A percentile compares a stretch with the other conserved stretches of the same genome.
phyloP scores from a whole-genome alignment of 768 basidiomycete species.

The Suillus tomentosus region DNA sequence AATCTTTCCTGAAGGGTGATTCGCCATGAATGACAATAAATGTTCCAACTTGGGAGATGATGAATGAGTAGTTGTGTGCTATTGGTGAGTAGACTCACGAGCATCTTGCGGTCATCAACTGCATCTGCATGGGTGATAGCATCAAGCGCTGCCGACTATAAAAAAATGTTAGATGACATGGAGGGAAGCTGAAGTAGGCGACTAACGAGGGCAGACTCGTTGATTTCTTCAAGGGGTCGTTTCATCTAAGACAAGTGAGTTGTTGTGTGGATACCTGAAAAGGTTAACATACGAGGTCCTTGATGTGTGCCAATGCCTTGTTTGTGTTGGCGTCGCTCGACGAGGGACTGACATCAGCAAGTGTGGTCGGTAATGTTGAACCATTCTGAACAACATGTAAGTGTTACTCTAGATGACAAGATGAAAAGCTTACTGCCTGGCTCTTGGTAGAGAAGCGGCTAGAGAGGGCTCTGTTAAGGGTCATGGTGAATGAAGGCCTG shows the following conservation, averaged over 20 bases:
- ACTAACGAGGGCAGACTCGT: conserved; percentile 30
- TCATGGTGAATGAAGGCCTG: conserved; percentile 21
- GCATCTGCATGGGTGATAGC: conserved; percentile 56
- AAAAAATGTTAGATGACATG: background rate
- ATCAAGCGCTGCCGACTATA: conserved; percentile 63
- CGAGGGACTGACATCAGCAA: conserved; percentile 14
- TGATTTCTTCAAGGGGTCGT: conserved; percentile 33
- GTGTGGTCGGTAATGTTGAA: conserved; percentile 16
- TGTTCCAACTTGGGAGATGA: conserved; percentile 61
- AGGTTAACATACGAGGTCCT: conserved; percentile 29
- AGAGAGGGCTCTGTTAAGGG: conserved; percentile 32
- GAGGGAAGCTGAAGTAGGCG: background rate
- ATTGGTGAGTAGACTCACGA: conserved; percentile 45
- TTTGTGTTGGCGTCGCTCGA: conserved; percentile 20
- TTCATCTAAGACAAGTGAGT: conserved; percentile 23
- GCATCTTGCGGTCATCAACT: conserved; percentile 77
- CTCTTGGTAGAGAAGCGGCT: conserved; percentile 31
- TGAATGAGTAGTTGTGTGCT: background rate
- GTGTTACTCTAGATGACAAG: no score
- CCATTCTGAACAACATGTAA: conserved; percentile 9
- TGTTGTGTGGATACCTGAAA: background rate
- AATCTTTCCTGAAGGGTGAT: conserved; percentile 49
- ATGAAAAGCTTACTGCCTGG: conserved; percentile 24
- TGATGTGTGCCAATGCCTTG: conserved; percentile 30
- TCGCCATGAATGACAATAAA: conserved; percentile 61